Base-by-base conservation (phyloP, 129 eudicot species). In the Flaveria trinervia region DNA sequence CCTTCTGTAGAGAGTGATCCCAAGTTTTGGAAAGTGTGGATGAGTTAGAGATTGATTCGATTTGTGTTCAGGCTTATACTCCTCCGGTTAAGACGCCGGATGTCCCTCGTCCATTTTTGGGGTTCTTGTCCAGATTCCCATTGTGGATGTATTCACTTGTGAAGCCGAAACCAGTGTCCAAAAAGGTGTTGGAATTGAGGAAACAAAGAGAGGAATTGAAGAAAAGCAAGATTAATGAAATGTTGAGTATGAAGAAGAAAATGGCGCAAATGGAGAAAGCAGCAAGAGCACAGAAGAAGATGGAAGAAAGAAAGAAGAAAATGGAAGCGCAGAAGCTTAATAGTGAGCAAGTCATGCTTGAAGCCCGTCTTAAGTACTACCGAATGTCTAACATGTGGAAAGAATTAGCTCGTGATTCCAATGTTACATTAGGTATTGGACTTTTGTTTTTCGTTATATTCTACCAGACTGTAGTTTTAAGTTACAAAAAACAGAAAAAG, bases 21-120 rank as follows among this genome's bases (percentile, higher is more conserved):
- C 0, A 83, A 62, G 67, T 94, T 94, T 83, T 94, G 98, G 98
- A 81, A 43, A 14, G 70, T 69, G 16, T 94, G 98, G 91, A 84
- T 71, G 93, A 76, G 69, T 77, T 94, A 76, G 79, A 72, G 36
- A 71, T 91, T 67, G 96, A 91, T 79, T 79, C 84, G 3, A 16
- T 91, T 36, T 91, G 96, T 78, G 84, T 91, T 46, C 90, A 91
- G 60, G 96, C 98, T 0, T 94, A 90, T 82, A 91, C 83, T 23
- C 98, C 98, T 0, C 96, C 97, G 0, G 73, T 91, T 70, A 91
- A 85, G 70, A 81, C 74, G 70, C 92, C 93, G 2, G 96, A 86
- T 49, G 71, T 87, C 6, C 96, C 97, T 0, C 13, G 55, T 8
- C 91, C 97, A 1, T 77, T 85, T 81, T 78, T 89, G 66, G 93